Base-by-base conservation (phyloP, 2,329 filamentous ascomycete species). In the Alternaria sp. region DNA sequence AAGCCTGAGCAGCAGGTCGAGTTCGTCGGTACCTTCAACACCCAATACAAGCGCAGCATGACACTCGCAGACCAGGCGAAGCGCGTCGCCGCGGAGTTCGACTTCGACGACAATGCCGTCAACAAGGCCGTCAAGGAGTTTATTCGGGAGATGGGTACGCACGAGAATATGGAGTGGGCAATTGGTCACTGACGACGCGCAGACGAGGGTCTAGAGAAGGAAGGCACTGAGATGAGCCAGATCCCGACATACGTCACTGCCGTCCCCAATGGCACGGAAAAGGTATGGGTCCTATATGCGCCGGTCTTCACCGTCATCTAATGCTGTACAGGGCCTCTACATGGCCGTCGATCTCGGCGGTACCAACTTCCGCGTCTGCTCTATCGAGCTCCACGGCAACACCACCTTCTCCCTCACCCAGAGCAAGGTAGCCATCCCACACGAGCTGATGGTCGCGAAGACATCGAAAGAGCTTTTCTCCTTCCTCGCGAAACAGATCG, bases 321-420 rank as follows among this genome's bases (percentile, higher is more conserved):
- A 62, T 25, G 8, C 28, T 36, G 36, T 28, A 13, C 73, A 96
- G 93, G 96, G 96, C 51, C 85, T 97, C 43, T 99, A 97, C 83
- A 89, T 99, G 77, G 95, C 96, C 43, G 94, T 99, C 68, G 96
- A 99, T 77, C 87, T 99, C n/a, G 96, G 96, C 66, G 96, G 96
- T 73, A 99, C 96, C 68, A 99, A 99, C 84, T 97, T 98, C 82
- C 91, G 96, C 73, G 96, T 99, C 75, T 99, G 96, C 84, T 97
- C 95, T 46, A 91, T 99, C 75, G 88, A 92, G 72, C 86, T 99
- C 65, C 94, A 97, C 78, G 96, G 96, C 76, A 93, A 98, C 83
- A 94, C 91, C 73, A 97, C 93, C 61, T 98, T 97, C 85, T 93
- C 92, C 81, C 88, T 98, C 73, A 96, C 91, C 57, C 96, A 93